Conservation (phyloP, 176 grass and related monocot genomes). For the Lolium perenne region DNA sequence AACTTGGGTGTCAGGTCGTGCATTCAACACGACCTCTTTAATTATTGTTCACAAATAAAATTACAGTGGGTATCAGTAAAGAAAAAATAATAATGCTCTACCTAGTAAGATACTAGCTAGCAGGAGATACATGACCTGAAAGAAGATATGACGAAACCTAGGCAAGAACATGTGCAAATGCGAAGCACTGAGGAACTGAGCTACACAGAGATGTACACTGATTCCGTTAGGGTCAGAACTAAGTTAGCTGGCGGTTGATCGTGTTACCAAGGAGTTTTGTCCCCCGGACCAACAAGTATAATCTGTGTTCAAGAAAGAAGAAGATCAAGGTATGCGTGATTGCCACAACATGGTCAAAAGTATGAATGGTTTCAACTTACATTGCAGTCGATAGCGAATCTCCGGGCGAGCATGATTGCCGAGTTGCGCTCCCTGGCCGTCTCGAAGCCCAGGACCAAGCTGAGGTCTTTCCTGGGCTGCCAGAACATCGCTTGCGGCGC, state of each 20-base stretch:
- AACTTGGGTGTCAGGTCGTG: background rate
- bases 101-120: slow-evolving; percentile 31
- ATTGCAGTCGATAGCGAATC: slow-evolving; percentile 82
- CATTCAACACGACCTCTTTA: background rate
- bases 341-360: background rate
- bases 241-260: background rate
- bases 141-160: background rate
- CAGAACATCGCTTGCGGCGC: slow-evolving; percentile 63
- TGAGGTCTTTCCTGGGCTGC: slow-evolving; percentile 65
- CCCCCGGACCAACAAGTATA: slow-evolving; percentile 57
- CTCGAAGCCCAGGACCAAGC: slow-evolving; percentile 72
- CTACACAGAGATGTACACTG: slow-evolving; percentile 32
- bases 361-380: slow-evolving; percentile 32
- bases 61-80: slow-evolving; percentile 3
- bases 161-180: background rate
- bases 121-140: background rate
- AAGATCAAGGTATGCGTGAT: background rate
- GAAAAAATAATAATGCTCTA: background rate
- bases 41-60: background rate
- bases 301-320: slow-evolving; percentile 46
- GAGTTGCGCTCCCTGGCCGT: slow-evolving; percentile 76
- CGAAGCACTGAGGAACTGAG: background rate
- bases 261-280: slow-evolving; percentile 25
- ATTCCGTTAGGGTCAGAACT: background rate
- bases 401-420: slow-evolving; percentile 72